Evolutionary conservation across 371 early-diverging fungal genomes (phyloP).

Genomic region (Lichtheimia hyalospora): DNA sequence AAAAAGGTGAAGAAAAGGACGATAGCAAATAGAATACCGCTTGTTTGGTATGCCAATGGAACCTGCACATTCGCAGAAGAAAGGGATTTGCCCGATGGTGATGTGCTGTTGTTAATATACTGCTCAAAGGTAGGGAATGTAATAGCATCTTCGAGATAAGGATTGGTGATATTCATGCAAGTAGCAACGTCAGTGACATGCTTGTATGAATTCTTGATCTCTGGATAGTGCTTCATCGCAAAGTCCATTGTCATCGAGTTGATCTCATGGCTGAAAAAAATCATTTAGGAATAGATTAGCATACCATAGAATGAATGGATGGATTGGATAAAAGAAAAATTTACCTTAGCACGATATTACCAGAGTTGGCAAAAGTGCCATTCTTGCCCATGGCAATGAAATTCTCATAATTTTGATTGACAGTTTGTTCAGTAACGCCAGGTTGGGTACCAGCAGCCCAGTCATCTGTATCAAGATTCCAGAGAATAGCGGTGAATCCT

Average conservation of each 20-base stretch:
- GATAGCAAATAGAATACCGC: too few relatives aligned
- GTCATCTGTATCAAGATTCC: constrained; percentile 52
- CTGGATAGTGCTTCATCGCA: constrained; percentile 43
- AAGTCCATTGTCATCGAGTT: constrained; percentile 56
- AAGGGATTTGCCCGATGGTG: too few relatives aligned
- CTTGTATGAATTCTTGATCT: constrained; percentile 47
- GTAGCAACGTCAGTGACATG: constrained; percentile 51
- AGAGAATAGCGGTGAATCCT: constrained; percentile 47
- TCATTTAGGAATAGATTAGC: too few relatives aligned
- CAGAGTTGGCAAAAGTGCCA: constrained; percentile 36
- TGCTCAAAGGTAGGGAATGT: constrained; percentile 42
- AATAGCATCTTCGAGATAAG: constrained; percentile 44
- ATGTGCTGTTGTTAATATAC: constrained; percentile 10
- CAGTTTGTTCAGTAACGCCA: constrained; percentile 37
- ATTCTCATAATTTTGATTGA: constrained; percentile 34
- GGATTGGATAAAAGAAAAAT: too few relatives aligned
- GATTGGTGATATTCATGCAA: constrained; percentile 55
- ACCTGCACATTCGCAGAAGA: too few relatives aligned
- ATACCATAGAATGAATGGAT: too few relatives aligned
- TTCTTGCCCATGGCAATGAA: constrained; percentile 47
- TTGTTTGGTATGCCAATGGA: too few relatives aligned
- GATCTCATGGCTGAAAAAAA: constrained; percentile 53
- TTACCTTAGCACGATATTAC: constrained; percentile 55
- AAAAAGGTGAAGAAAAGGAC: too few relatives aligned
- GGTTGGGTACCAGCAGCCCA: constrained; percentile 36